These are phyloP conservation scores for Potentilla sterilis DNA, from an alignment of 306 rosid species.

Conservation along the genomic window DNA sequence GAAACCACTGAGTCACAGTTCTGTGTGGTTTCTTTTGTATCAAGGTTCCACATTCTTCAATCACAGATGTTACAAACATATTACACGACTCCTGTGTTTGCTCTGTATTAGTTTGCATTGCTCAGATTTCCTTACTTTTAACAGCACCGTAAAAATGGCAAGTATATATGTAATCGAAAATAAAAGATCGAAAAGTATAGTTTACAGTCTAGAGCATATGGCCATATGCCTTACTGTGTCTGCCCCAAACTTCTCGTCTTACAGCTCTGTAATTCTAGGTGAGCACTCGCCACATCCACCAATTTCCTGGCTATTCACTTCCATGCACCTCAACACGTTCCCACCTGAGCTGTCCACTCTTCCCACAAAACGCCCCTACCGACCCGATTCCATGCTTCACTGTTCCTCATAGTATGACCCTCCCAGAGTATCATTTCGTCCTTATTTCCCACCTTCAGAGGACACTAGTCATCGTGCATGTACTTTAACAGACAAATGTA, in stretches of 20 bases:
- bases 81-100: neutral
- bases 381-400: neutral
- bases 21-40: neutral
- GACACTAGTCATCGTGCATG: constrained; percentile 47
- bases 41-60: neutral
- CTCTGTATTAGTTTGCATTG: neutral
- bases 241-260: too few species aligned
- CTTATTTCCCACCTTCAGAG: neutral
- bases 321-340: constrained; percentile 34
- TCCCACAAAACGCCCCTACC: neutral
- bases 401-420: neutral
- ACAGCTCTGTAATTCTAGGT: neutral
- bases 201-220: too few species aligned
- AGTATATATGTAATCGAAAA: too few species aligned
- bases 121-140: constrained; percentile 61
- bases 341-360: neutral
- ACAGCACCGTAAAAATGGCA: constrained; percentile 43
- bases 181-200: too few species aligned
- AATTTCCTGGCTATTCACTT: constrained; percentile 6
- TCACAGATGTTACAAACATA: constrained; percentile 15
- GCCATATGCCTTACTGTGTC: too few species aligned
- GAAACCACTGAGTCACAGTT: neutral
- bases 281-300: constrained; percentile 33
- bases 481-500: neutral
- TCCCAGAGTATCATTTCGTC: neutral